Evolutionary conservation across 768 basidiomycete genomes (phyloP).

Genomic region (Chalciporus piperatus): DNA sequence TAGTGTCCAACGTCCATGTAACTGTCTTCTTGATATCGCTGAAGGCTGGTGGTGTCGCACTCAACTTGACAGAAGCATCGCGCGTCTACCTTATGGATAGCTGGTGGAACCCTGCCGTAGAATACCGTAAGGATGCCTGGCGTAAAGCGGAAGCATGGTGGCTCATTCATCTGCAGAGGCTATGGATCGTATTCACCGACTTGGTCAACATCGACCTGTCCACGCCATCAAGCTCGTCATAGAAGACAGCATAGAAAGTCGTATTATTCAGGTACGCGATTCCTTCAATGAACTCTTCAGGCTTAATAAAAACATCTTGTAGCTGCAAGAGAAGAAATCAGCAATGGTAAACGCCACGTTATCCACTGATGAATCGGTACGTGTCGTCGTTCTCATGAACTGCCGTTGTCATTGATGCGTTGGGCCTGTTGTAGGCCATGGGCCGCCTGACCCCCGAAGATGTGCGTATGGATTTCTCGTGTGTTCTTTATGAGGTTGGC

Average conservation of each 20-base stretch:
- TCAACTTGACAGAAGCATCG: conserved; percentile 88
- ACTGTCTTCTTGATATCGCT: conserved; percentile 97
- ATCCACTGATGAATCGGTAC: conserved; percentile 74
- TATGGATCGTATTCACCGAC: conserved; percentile 95
- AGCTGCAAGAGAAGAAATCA: conserved; percentile 96
- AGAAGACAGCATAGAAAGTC: conserved; percentile 94
- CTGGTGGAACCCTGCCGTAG: conserved; percentile 98
- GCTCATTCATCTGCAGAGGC: conserved; percentile 55
- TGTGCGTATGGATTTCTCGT: conserved; percentile 36
- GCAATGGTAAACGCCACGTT: conserved; percentile 92
- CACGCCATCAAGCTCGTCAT: conserved; percentile 91
- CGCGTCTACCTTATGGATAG: conserved; percentile 96
- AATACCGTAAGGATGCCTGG: conserved; percentile 60
- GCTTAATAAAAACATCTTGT: neutral
- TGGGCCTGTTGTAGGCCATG: conserved; percentile 62
- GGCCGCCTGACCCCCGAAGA: conserved; percentile 89
- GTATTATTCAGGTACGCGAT: conserved; percentile 74
- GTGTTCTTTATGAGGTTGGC: conserved; percentile 4
- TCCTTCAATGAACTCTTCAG: neutral
- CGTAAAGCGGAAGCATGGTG: neutral
- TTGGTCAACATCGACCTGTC: conserved; percentile 93
- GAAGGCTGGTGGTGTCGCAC: conserved; percentile 92
- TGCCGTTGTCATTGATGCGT: conserved; percentile 10
- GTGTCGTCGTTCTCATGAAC: conserved; percentile 20
- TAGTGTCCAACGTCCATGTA: conserved; percentile 89